Evolutionary conservation across 2,329 filamentous ascomycete species (phyloP), one percentile per base, ranked within the genome.

Genomic region (Leptosphaerulina australis): DNA sequence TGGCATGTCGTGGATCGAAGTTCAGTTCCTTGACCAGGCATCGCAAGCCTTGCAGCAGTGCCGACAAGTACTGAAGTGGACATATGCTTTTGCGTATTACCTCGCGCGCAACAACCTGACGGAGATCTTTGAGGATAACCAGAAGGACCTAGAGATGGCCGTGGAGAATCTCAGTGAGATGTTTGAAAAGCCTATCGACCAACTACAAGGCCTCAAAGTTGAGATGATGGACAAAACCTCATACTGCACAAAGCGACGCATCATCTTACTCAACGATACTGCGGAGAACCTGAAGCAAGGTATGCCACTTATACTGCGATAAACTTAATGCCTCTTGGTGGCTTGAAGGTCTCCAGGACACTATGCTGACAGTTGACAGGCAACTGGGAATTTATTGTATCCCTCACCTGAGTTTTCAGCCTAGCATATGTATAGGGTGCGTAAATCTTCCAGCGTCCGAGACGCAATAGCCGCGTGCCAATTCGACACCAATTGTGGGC

Each of bases 41-140:
- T 96, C 92, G 0, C 91, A 96, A 69, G 91, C 93, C 3, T 82
- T 99, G 12, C 93, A 97, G 76, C 91, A 91, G 36, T 99, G 94
- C 74, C 89, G 94, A n/a, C 93, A 97, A 76, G 99, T 94, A 0
- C 81, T 99, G 4, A 99, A 99, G 77, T 99, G 94, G 94, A 99
- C 94, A 0, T 99, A 99, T 67, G 94, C 94, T 0, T 99, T 99
- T 75, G 94, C 94, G 1, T 99, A 94, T 72, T 99, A 99, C 69
- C 84, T 99, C n/a, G 88, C 88, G 2, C 86, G 91, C 47, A 97
- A 97, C 80, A 97, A 99, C 68, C 78, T 94, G 47, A 97, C 94
- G 0, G 90, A 93, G 69, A 97, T 99, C 44, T 99, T 99, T 53
- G 94, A 99, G 73, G 92, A 97, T 72, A 99, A 99, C 72, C 94